Evolutionary conservation across 768 basidiomycete genomes (phyloP).

Genomic region (Phylloporus sp.): DNA sequence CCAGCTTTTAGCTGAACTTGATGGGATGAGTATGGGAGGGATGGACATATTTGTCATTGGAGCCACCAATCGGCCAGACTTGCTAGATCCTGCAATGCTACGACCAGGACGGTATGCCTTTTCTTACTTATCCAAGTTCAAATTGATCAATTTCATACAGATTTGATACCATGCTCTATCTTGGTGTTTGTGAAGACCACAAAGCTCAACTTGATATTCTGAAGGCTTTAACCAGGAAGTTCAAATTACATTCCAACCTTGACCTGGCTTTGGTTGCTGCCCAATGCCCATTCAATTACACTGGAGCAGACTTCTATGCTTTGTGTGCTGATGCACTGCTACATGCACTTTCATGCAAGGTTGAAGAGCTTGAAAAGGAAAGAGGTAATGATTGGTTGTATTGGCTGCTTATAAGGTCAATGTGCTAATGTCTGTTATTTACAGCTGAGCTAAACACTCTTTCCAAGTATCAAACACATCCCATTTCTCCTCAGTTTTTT

Average conservation of each 20-base stretch:
- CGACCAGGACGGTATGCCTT: constrained; percentile 73
- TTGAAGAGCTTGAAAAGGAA: constrained; percentile 67
- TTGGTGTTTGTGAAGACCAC: constrained; percentile 87
- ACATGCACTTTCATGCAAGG: constrained; percentile 88
- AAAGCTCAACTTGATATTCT: constrained; percentile 82
- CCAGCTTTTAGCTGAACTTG: constrained; percentile 88
- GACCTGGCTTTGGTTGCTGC: constrained; percentile 61
- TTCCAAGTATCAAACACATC: constrained; percentile 42
- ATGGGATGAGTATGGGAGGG: constrained; percentile 74
- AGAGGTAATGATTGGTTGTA: constrained; percentile 45
- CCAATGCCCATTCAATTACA: constrained; percentile 86
- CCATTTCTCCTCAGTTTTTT: constrained; percentile 86
- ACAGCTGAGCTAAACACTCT: constrained; percentile 41
- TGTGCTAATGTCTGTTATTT: not conserved
- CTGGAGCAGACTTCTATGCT: constrained; percentile 98
- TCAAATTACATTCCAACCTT: constrained; percentile 68
- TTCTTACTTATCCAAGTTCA: not conserved
- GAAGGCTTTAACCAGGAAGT: constrained; percentile 87
- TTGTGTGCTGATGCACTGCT: constrained; percentile 95
- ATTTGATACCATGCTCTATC: constrained; percentile 95
- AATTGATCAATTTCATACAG: constrained; percentile 35
- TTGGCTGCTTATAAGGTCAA: no score
- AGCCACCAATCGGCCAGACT: constrained; percentile 90
- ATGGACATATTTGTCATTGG: constrained; percentile 90
- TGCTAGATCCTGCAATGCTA: constrained; percentile 84